Conservation (phyloP, 2,329 filamentous ascomycete species). For the Periglandula ipomoeae region DNA sequence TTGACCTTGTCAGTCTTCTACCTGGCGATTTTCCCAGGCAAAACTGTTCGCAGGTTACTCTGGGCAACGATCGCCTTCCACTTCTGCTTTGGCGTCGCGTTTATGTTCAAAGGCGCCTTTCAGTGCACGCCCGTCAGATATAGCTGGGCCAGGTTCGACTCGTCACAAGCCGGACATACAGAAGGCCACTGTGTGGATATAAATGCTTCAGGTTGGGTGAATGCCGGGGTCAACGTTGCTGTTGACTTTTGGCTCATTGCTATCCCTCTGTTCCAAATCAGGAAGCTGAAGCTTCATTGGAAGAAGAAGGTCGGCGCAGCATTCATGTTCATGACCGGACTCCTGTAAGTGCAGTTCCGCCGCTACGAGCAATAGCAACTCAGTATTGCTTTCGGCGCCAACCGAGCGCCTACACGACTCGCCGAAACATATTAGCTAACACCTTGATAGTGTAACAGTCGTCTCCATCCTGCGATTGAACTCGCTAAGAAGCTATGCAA, state of each 20-base stretch:
- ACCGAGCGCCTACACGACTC: no score
- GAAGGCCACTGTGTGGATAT: neutral
- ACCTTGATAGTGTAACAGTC: no score
- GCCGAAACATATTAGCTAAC: no score
- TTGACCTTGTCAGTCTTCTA: slow-evolving; percentile 7
- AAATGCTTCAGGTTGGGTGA: neutral
- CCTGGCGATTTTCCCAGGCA: slow-evolving; percentile 4
- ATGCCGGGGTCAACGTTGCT: neutral
- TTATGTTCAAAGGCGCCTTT: neutral
- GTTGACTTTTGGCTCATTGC: slow-evolving; percentile 5
- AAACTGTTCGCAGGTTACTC: neutral
- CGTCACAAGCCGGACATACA: neutral
- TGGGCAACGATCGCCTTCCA: slow-evolving; percentile 3
- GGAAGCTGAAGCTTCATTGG: slow-evolving; percentile 5
- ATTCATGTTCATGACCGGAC: slow-evolving; percentile 6
- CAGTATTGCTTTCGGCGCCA: no score
- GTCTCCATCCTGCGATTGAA: no score
- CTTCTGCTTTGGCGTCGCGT: neutral
- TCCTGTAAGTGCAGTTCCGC: no score
- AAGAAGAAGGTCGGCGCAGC: slow-evolving; percentile 6
- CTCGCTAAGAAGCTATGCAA: no score
- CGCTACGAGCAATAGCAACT: no score
- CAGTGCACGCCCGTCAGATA: neutral
- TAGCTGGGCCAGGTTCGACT: no score
- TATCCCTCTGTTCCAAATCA: slow-evolving; percentile 3